Base-by-base conservation (phyloP, 495 filamentous ascomycete species). In the Lasiosphaeria hispida region DNA sequence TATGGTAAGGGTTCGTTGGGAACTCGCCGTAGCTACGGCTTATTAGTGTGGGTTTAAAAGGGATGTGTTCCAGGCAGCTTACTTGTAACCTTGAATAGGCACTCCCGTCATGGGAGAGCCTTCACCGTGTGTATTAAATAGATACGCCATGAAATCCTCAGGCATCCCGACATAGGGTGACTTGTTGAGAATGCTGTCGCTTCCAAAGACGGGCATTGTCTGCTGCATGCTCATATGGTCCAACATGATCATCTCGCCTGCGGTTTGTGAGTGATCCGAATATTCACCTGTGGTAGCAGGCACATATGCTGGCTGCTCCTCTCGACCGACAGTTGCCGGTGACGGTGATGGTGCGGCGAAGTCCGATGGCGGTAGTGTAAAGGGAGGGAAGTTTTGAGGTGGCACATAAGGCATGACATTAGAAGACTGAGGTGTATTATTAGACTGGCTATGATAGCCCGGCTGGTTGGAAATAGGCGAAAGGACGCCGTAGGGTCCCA, bases 81-180 rank as follows among this genome's bases (percentile, higher is more conserved):
- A 83, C 80, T 77, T 81, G 57, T 77, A 76, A 42, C 72, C 73
- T 53, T 74, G 78, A n/a, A 73, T 69, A 57, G 81, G 72, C 42
- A 81, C 70, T 23, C 73, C 73, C 19, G 67, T 66, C 58, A 79
- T 66, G 19, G 77, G 77, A 4, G 77, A 79, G 10, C 66, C 68
- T 33, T 74, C 68, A 13, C 70, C 70, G 7, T 69, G 69, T 3
- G 88, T 89, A 66, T 88, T 93, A 75, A 97, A 96, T 18, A 97
- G 76, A 80, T 89, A 96, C 14, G 89, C 88, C 35, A 93, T 85
- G 70, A 96, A 96, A 69, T 96, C 92, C 63, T 96, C 93, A 7
- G 90, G 87, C 76, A 96, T 90, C 14, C 87, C 86, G 45, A 84
- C 74, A 63, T 88, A 91, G 10, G 94, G 92, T 5, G 92, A 96